Percentiles rank a stretch among this genome's conserved stretches.
These are phyloP conservation scores for Ustilago lituana DNA, from an alignment of 1,284 basidiomycete species.

Conservation along the genomic window DNA sequence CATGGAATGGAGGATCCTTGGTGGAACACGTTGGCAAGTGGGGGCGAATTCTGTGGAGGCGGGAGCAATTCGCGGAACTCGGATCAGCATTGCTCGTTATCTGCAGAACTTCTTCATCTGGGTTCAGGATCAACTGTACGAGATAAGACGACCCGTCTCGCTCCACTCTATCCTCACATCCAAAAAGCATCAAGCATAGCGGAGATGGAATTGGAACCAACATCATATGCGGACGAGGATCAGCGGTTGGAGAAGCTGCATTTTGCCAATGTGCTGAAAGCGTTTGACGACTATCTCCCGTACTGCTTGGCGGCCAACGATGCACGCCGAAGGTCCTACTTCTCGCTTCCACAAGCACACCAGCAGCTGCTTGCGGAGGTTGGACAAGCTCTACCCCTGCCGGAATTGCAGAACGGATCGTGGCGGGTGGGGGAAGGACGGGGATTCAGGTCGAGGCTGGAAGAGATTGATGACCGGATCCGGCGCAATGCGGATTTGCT, in stretches of 20 bases:
- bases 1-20: too few relatives aligned
- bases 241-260: constrained; percentile 55
- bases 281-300: constrained; percentile 63
- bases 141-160: too few relatives aligned
- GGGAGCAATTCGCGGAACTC: constrained; percentile 14
- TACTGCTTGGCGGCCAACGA: constrained; percentile 61
- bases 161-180: too few relatives aligned
- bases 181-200: too few relatives aligned
- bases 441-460: constrained; percentile 52
- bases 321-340: constrained; percentile 52
- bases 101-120: constrained; percentile 10
- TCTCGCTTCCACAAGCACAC: constrained; percentile 55
- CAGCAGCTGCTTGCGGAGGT: constrained; percentile 52
- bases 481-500: constrained; percentile 63
- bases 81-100: constrained; percentile 12
- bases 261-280: constrained; percentile 57
- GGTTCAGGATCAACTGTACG: too few relatives aligned
- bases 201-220: too few relatives aligned
- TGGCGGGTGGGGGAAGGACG: not conserved
- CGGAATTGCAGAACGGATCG: constrained; percentile 18
- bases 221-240: constrained; percentile 32
- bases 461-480: constrained; percentile 66
- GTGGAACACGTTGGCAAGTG: constrained; percentile 5
- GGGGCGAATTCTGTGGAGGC: constrained; percentile 28
- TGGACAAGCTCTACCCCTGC: constrained; percentile 39